phyloP scores from a whole-genome alignment of 768 basidiomycete genomes.

The Boletellus ananas region DNA sequence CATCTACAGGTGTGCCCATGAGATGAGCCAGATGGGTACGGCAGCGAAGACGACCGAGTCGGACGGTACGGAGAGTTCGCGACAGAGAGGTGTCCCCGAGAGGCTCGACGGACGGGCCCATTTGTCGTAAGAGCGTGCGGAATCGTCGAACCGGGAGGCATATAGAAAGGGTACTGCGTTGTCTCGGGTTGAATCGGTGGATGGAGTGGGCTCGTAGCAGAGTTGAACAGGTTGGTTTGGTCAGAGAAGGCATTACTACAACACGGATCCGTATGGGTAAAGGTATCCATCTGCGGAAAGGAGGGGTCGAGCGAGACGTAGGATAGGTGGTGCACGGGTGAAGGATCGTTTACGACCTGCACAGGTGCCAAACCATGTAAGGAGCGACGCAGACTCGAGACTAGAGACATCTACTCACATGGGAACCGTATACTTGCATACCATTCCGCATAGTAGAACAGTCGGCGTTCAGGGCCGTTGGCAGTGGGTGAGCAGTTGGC shows the following conservation, averaged over 20 bases:
- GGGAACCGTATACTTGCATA: background rate
- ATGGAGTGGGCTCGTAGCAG: background rate
- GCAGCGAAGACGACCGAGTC: background rate
- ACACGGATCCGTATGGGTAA: background rate
- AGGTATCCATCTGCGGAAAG: background rate
- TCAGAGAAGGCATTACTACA: background rate
- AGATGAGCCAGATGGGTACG: background rate
- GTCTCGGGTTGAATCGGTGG: no score
- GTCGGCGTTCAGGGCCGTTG: no score
- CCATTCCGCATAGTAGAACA: no score
- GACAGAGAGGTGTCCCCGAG: background rate
- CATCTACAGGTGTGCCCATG: constrained; percentile 6
- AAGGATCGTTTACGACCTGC: background rate
- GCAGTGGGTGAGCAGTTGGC: background rate
- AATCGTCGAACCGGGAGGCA: background rate
- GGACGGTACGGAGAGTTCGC: background rate
- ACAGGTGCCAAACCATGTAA: background rate
- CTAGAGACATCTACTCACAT: background rate
- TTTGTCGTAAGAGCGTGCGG: background rate
- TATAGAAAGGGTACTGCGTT: background rate
- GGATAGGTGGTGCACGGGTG: background rate
- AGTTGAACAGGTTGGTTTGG: background rate
- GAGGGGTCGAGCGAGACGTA: no score
- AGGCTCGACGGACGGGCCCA: background rate
- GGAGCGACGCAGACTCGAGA: background rate